Evolutionary conservation across 495 filamentous ascomycete genomes (phyloP), one percentile per base, ranked within the genome.

Genomic region (Aspergillus campestris): DNA sequence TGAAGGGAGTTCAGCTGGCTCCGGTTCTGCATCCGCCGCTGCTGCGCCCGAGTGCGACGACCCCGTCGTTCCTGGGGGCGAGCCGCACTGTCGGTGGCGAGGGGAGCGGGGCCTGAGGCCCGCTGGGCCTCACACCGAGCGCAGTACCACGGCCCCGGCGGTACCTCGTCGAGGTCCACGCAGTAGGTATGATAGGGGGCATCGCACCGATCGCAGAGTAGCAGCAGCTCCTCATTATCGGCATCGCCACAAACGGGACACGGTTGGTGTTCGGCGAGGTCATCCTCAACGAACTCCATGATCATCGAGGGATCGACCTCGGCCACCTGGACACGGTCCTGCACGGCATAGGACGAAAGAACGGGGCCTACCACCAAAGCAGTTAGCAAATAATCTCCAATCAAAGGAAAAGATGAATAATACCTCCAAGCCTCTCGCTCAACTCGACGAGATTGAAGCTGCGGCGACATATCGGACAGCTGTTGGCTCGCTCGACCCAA

Each of bases 401-500:
- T 6, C 14, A n/a, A 34, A 15, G 6, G 34, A 45, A 49, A 32
- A 30, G 29, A 14, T 29, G n/a, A 34, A 28, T 32, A 51, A 66
- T 76, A 94, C 89, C 87, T 73, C 83, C 83, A 59, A 86, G 62
- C 45, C 71, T 77, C 48, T 84, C 79, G 55, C 79, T 85, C 43
- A 96, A 82, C 58, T 90, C 81, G 44, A 97, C 94, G 54, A 81
- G 62, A 64, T 96, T 88, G 69, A 97, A 97, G 54, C 72, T 83
- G 56, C 84, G 83, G 45, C 92, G 86, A 63, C 92, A 99, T 62
- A 97, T 94, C 10, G 92, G 92, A 60, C 92, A 99, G 60, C 89
- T 95, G 66, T 97, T 99, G 45, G 94, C 91, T 58, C 91, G 81
- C 66, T 92, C 87, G 29, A 85, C 87, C 92, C 92, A 99, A 46